phyloP scores from a whole-genome alignment of 257 asterid species.

The Striga asiatica region DNA sequence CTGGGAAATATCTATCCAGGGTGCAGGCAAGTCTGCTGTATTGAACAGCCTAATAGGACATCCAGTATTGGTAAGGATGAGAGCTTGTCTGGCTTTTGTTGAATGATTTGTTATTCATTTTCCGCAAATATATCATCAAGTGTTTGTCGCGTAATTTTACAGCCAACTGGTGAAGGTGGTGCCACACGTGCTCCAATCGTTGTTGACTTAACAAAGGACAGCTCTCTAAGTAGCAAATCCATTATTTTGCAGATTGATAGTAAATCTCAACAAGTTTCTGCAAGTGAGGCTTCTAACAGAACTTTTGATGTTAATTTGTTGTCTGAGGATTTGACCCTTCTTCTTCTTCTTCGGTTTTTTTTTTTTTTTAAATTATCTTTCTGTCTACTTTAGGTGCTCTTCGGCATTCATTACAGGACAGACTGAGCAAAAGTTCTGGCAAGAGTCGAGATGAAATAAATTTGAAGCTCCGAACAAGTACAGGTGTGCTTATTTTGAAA shows the following conservation, averaged over 20 bases:
- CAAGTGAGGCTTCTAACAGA: constrained; percentile 51
- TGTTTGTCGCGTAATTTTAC: constrained; percentile 7
- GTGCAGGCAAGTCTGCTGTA: constrained; percentile 99
- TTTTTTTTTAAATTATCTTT: constrained; percentile 10
- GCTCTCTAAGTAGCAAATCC: constrained; percentile 73
- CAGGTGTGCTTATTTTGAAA: constrained; percentile 44
- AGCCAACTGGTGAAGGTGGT: constrained; percentile 99
- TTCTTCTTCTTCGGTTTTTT: not conserved
- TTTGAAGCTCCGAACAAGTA: constrained; percentile 89
- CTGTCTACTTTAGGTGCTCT: constrained; percentile 62
- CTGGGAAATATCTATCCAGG: constrained; percentile 43
- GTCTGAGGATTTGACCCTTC: too few relatives aligned
- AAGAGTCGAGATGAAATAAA: constrained; percentile 87
- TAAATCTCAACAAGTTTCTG: constrained; percentile 80
- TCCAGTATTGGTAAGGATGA: constrained; percentile 76
- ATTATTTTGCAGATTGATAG: constrained; percentile 87
- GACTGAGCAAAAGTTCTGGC: constrained; percentile 77
- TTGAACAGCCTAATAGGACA: constrained; percentile 92
- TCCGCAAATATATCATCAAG: not conserved
- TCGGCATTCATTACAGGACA: constrained; percentile 85
- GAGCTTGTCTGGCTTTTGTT: not conserved
- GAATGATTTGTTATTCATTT: not conserved
- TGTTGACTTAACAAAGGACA: constrained; percentile 69
- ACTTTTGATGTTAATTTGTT: too few relatives aligned
- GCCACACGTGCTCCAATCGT: constrained; percentile 97